phyloP scores from a whole-genome alignment of 2,329 filamentous ascomycete genomes.

The Spiromastix sp. region DNA sequence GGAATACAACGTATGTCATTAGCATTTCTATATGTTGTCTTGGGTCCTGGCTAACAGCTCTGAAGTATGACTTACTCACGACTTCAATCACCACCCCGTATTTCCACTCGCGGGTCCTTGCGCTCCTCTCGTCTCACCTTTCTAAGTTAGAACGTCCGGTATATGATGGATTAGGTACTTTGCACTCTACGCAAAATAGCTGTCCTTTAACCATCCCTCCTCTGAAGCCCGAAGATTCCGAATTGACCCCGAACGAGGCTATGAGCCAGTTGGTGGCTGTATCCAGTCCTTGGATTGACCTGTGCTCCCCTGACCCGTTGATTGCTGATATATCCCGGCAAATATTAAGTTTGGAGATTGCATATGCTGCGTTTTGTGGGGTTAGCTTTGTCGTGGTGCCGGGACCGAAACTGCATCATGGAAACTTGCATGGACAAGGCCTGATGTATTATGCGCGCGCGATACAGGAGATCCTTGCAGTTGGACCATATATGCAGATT shows the following conservation, averaged over 20 bases:
- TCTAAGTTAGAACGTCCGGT: conserved; percentile 30
- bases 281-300: conserved; percentile 86
- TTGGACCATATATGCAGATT: conserved; percentile 67
- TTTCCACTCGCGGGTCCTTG: conserved; percentile 50
- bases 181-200: conserved; percentile 31
- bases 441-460: conserved; percentile 71
- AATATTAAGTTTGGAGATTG: conserved; percentile 79
- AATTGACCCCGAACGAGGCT: conserved; percentile 72
- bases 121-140: conserved; percentile 42
- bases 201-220: conserved; percentile 30
- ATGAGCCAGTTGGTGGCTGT: conserved; percentile 67
- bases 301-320: conserved; percentile 70
- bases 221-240: conserved; percentile 36
- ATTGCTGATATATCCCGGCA: conserved; percentile 81
- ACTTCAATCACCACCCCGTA: conserved; percentile 50
- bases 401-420: conserved; percentile 59
- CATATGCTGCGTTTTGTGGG: conserved; percentile 93
- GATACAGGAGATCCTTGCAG: conserved; percentile 65
- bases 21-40: not conserved
- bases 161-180: conserved; percentile 26
- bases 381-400: conserved; percentile 72
- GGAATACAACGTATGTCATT: conserved; percentile 40
- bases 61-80: conserved; percentile 58
- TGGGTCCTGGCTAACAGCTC: conserved; percentile 9
- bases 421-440: conserved; percentile 38